Percentiles rank a stretch among this genome's conserved stretches.
phyloP scores from a whole-genome alignment of 2,329 filamentous ascomycete genomes.

The Pseudogymnoascus sp. region DNA sequence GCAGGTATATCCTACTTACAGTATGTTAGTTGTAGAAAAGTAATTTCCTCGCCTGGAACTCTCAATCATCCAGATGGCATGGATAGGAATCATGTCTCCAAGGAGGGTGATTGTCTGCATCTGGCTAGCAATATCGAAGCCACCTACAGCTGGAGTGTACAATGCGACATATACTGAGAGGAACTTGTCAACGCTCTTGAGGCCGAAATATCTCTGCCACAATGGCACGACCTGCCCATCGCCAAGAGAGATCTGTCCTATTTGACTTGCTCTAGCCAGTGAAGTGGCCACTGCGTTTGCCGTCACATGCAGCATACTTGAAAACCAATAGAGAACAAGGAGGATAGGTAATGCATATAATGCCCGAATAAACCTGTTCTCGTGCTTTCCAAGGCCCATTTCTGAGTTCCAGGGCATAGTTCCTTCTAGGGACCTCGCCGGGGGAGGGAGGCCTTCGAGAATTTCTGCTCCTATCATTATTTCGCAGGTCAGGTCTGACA shows the following conservation, averaged over 20 bases:
- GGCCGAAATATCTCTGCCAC: slow-evolving; percentile 15
- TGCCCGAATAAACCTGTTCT: slow-evolving; percentile 19
- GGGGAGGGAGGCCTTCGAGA: slow-evolving; percentile 26
- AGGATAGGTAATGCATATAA: slow-evolving; percentile 19
- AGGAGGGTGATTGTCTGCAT: slow-evolving; percentile 23
- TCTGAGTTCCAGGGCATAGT: slow-evolving; percentile 27
- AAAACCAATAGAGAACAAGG: background rate
- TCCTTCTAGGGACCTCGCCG: slow-evolving; percentile 18
- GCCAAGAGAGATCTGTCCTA: slow-evolving; percentile 10
- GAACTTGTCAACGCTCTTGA: slow-evolving; percentile 16
- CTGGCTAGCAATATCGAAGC: slow-evolving; percentile 13
- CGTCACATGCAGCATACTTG: background rate
- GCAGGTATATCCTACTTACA: background rate
- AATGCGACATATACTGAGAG: slow-evolving; percentile 18
- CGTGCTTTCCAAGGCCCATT: slow-evolving; percentile 22
- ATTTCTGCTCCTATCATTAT: slow-evolving; percentile 20
- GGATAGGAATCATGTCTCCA: slow-evolving; percentile 19
- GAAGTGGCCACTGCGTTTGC: background rate
- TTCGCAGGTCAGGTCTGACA: slow-evolving; percentile 18
- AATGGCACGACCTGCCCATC: slow-evolving; percentile 7
- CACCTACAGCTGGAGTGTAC: slow-evolving; percentile 18
- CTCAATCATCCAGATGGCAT: slow-evolving; percentile 20
- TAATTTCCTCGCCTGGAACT: slow-evolving; percentile 18
- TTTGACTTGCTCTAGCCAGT: background rate
- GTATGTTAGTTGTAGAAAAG: slow-evolving; percentile 19